A percentile compares a stretch with the other conserved stretches of the same genome.
phyloP scores from a whole-genome alignment of 306 rosid genomes.

The Vachellia collinsii region DNA sequence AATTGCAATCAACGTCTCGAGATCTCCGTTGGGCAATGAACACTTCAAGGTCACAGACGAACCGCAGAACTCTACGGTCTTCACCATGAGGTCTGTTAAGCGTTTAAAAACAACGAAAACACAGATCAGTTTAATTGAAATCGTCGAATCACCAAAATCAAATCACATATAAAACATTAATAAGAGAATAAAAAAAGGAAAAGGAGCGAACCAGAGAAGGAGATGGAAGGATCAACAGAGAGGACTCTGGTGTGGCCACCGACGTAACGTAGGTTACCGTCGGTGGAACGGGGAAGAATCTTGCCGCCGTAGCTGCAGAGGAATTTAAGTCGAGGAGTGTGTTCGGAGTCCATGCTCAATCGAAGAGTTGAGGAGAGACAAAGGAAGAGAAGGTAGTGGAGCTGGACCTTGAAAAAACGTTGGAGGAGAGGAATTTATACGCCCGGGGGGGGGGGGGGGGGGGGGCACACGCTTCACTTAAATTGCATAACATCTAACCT shows the following conservation, averaged over 20 bases:
- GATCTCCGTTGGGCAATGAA: slow-evolving; percentile 72
- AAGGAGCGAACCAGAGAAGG: slow-evolving; percentile 59
- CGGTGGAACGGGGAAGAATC: slow-evolving; percentile 72
- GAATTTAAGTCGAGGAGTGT: slow-evolving; percentile 48
- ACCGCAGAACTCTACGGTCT: slow-evolving; percentile 78
- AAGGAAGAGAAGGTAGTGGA: neutral
- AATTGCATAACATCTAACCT: neutral
- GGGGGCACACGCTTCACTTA: slow-evolving; percentile 7
- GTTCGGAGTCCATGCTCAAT: slow-evolving; percentile 35
- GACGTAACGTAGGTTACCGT: slow-evolving; percentile 81
- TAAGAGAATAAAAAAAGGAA: neutral
- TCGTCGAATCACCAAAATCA: neutral
- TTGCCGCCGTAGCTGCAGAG: slow-evolving; percentile 92
- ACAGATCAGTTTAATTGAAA: neutral
- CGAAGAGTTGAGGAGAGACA: too few species aligned
- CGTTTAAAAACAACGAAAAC: neutral
- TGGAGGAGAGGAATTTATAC: slow-evolving; percentile 44
- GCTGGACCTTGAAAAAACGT: slow-evolving; percentile 56
- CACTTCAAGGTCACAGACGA: slow-evolving; percentile 68
- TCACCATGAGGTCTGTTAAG: slow-evolving; percentile 66
- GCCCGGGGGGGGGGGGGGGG: neutral
- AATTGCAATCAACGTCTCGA: slow-evolving; percentile 80
- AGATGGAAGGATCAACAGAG: slow-evolving; percentile 64
- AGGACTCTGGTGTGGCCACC: slow-evolving; percentile 90
- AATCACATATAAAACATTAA: too few species aligned